phyloP scores from a whole-genome alignment of 306 rosid genomes.

The Rubus parviflorus region DNA sequence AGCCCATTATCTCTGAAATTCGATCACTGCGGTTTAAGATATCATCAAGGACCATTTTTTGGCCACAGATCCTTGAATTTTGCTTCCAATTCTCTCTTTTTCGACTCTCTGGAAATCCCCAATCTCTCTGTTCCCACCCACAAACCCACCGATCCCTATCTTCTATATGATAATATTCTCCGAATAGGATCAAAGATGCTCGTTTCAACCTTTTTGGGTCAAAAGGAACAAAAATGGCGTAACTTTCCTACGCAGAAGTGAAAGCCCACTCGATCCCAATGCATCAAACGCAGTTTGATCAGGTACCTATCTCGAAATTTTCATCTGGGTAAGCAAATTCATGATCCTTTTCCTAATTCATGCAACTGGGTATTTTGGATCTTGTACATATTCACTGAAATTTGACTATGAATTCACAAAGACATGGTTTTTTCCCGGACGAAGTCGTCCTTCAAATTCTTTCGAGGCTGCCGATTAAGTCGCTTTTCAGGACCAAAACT shows the following conservation, averaged over 20 bases:
- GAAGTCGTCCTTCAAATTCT: slow-evolving; percentile 81
- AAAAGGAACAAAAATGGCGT: not conserved
- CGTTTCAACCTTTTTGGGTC: not conserved
- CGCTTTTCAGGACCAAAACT: slow-evolving; percentile 58
- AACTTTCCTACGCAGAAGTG: not conserved
- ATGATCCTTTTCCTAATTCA: slow-evolving; percentile 20
- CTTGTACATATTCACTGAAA: not conserved
- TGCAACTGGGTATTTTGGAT: slow-evolving; percentile 22
- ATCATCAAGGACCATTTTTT: not conserved
- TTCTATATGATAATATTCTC: not conserved
- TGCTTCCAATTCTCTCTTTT: not conserved
- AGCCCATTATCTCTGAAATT: not conserved
- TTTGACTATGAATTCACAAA: slow-evolving; percentile 46
- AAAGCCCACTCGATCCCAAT: slow-evolving; percentile 18
- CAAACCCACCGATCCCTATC: not conserved
- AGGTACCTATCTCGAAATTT: slow-evolving; percentile 24
- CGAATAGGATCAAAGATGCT: not conserved
- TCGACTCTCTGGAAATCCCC: not conserved
- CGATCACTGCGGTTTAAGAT: not conserved
- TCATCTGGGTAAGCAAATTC: slow-evolving; percentile 50
- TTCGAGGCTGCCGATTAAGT: slow-evolving; percentile 67
- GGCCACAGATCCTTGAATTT: not conserved
- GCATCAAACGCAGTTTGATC: slow-evolving; percentile 37
- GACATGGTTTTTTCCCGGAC: slow-evolving; percentile 62
- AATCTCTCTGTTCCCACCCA: not conserved